Evolutionary conservation across 2,329 filamentous ascomycete genomes (phyloP), one percentile per base, ranked within the genome.

Genomic region (Fusarium robinianum): DNA sequence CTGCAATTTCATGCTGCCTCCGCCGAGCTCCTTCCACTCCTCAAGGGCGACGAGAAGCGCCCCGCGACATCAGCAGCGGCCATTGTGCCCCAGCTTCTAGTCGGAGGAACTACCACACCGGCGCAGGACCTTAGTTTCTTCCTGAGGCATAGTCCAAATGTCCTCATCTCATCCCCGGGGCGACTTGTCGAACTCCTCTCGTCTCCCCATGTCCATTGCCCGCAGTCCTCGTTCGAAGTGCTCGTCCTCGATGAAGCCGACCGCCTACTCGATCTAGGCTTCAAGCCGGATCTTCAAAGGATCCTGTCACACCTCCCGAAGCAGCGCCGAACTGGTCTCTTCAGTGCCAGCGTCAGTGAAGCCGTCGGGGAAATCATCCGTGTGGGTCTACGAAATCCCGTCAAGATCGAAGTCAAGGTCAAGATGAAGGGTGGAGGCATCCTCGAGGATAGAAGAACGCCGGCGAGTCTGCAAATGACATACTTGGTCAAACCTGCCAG

Each of bases 171-270:
- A 1, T 97, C 94, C 0, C 94, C 94, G 0, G 95, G 94, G 4
- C 83, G 94, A 32, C 79, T 99, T 2, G 80, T 96, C 5, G 91
- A 96, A 63, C 79, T 99, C 1, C 76, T 99, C 5, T 84, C 86
- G 0, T 95, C 90, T 2, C 87, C 85, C 2, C 87, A 95, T 62
- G 90, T 96, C 10, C 88, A 95, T 65, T 91, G 88, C 58, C 84
- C 89, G 1, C 87, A 92, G 49, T 90, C 88, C 1, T 88, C 88
- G 0, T 97, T 99, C 57, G 92, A 99, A 66, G 83, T 90, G 35
- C 80, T 99, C 8, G 88, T 99, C 4, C 78, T 99, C 23, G 94
- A 99, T 63, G 94, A 99, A 72, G 94, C 92, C 35, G 94, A 99
- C 68, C 80, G 94, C 46, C 73, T 99, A 17, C 76, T 99, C 8